Percentiles rank a stretch among this genome's conserved stretches.
phyloP scores from a whole-genome alignment of 305 asterid genomes.

The Solanum hybrid region DNA sequence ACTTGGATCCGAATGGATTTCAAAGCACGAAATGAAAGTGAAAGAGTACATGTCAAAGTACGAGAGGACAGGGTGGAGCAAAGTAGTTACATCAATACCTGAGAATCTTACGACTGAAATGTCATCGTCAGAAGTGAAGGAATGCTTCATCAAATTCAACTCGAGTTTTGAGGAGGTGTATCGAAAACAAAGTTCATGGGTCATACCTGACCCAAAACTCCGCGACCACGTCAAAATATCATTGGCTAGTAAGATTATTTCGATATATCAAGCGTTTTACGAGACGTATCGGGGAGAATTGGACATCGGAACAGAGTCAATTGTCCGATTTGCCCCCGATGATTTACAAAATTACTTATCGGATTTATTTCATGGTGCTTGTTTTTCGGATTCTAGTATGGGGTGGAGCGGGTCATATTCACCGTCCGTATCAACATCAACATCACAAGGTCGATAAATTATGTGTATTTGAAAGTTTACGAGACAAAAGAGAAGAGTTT shows the following conservation, averaged over 20 bases:
- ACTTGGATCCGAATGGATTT: slow-evolving; percentile 62
- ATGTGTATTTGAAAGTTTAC: background rate
- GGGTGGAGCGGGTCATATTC: slow-evolving; percentile 15
- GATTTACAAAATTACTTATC: slow-evolving; percentile 61
- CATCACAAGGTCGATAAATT: background rate
- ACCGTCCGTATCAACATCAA: background rate
- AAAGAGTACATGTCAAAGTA: slow-evolving; percentile 35
- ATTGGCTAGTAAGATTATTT: slow-evolving; percentile 23
- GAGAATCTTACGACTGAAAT: slow-evolving; percentile 40
- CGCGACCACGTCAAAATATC: slow-evolving; percentile 36
- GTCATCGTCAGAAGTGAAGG: slow-evolving; percentile 17
- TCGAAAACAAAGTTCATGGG: slow-evolving; percentile 54
- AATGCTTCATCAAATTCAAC: slow-evolving; percentile 35
- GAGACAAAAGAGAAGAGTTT: background rate
- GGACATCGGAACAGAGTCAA: slow-evolving; percentile 8
- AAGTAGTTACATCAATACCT: slow-evolving; percentile 40
- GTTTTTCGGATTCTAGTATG: slow-evolving; percentile 7
- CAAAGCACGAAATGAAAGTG: slow-evolving; percentile 36
- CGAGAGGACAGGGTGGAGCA: slow-evolving; percentile 55
- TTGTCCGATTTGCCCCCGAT: slow-evolving; percentile 55
- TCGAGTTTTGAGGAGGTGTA: slow-evolving; percentile 44
- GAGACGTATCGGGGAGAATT: slow-evolving; percentile 5
- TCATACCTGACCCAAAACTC: slow-evolving; percentile 53
- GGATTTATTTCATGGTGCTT: slow-evolving; percentile 27
- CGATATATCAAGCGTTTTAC: slow-evolving; percentile 37